Conservation (phyloP, 371 early-diverging fungal species). For the Lichtheimia ramosa region DNA sequence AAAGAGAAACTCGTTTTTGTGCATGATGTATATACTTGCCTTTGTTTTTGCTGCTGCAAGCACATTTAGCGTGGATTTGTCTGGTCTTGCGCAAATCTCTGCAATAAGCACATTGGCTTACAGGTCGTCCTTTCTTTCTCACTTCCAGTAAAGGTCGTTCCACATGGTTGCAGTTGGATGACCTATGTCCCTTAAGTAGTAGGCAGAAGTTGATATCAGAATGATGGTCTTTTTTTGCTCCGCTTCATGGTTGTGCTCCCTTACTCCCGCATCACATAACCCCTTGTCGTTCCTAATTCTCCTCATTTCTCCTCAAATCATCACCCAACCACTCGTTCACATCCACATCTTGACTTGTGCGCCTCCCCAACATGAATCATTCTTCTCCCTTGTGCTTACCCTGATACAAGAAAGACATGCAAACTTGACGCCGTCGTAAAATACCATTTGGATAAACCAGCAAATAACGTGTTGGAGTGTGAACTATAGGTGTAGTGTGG, state of each 20-base stretch:
- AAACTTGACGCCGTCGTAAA: constrained; percentile 28
- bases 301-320: too few species aligned
- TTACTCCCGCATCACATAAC: neutral
- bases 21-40: neutral
- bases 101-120: constrained; percentile 77
- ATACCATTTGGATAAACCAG: constrained; percentile 14
- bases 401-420: constrained; percentile 31
- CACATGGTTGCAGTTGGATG: constrained; percentile 23
- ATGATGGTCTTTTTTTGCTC: constrained; percentile 3
- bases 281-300: too few species aligned
- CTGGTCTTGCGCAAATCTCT: constrained; percentile 74
- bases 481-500: neutral
- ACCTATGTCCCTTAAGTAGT: constrained; percentile 22
- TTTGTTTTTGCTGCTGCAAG: constrained; percentile 40
- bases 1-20: too few species aligned
- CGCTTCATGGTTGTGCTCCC: neutral
- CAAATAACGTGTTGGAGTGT: neutral
- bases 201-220: neutral
- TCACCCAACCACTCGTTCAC: neutral
- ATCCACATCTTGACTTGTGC: neutral
- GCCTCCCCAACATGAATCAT: too few species aligned
- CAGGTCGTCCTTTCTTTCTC: constrained; percentile 78
- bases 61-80: constrained; percentile 75
- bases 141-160: constrained; percentile 62
- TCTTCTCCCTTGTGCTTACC: constrained; percentile 8